Evolutionary conservation across 2,329 filamentous ascomycete genomes (phyloP).

Genomic region (Fusarium sp.): DNA sequence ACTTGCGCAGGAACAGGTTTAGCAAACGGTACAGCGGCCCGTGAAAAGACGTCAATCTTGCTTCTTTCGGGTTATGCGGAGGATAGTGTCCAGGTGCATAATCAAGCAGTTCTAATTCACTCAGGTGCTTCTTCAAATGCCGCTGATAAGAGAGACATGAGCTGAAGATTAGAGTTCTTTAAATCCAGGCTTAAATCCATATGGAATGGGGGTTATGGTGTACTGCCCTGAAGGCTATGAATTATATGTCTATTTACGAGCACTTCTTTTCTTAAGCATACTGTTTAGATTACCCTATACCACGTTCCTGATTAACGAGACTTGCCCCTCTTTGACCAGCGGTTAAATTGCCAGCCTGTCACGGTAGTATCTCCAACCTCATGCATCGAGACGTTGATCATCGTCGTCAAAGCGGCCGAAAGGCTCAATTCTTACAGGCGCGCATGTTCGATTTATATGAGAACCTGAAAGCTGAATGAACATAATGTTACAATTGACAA

Average conservation of each 20-base stretch:
- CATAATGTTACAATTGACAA: neutral
- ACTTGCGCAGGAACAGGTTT: neutral
- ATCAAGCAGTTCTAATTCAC: neutral
- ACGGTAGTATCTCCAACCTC: neutral
- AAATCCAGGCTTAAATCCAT: neutral
- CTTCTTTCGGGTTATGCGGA: neutral
- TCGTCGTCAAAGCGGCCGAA: neutral
- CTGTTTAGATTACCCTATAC: neutral
- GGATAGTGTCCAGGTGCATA: neutral
- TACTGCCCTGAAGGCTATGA: neutral
- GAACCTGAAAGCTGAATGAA: neutral
- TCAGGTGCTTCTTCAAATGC: neutral
- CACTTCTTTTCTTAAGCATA: neutral
- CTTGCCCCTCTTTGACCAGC: neutral
- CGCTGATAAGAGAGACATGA: neutral
- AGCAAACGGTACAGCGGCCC: conserved; percentile 11
- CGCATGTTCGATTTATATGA: neutral
- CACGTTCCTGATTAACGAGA: neutral
- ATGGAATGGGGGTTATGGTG: neutral
- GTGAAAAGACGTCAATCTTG: neutral
- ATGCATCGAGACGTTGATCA: neutral
- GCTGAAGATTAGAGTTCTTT: neutral
- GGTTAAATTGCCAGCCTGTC: neutral
- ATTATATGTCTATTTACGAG: neutral
- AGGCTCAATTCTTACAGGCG: conserved; percentile 5